These are phyloP conservation scores for Aurantiochytrium sp. DNA, from an alignment of 108 stramenopile genomes.

Conservation along the genomic window DNA sequence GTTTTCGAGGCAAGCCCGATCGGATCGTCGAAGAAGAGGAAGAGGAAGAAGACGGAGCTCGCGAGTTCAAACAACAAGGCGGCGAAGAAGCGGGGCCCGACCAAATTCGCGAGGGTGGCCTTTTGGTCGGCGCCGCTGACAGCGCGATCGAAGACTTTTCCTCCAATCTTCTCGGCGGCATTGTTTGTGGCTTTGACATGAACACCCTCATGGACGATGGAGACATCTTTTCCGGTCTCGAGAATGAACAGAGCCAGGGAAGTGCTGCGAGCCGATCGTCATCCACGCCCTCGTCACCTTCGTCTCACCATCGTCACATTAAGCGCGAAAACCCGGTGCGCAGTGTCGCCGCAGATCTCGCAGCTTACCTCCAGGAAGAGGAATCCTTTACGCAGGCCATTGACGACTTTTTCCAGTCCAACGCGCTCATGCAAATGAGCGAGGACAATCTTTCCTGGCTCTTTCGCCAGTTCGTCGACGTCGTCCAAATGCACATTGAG, in stretches of 20 bases:
- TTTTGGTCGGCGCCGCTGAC: neutral
- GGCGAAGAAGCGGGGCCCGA: too few relatives aligned
- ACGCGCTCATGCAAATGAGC: neutral
- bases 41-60: neutral
- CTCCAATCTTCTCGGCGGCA: slow-evolving; percentile 1
- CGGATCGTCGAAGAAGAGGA: neutral
- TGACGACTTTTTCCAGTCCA: neutral
- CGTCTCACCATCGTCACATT: too few relatives aligned
- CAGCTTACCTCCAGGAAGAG: neutral
- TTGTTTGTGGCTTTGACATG: neutral
- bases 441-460: neutral
- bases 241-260: too few relatives aligned
- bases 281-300: too few relatives aligned
- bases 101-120: neutral
- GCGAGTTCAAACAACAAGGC: too few relatives aligned
- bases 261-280: too few relatives aligned
- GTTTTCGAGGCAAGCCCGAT: neutral
- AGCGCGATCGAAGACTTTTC: neutral
- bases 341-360: neutral
- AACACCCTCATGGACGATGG: neutral
- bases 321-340: neutral
- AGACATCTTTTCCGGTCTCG: neutral
- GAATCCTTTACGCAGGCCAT: neutral
- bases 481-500: neutral
- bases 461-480: neutral